phyloP scores from a whole-genome alignment of 1,284 basidiomycete species.

The Fomitopsis pinicola region DNA sequence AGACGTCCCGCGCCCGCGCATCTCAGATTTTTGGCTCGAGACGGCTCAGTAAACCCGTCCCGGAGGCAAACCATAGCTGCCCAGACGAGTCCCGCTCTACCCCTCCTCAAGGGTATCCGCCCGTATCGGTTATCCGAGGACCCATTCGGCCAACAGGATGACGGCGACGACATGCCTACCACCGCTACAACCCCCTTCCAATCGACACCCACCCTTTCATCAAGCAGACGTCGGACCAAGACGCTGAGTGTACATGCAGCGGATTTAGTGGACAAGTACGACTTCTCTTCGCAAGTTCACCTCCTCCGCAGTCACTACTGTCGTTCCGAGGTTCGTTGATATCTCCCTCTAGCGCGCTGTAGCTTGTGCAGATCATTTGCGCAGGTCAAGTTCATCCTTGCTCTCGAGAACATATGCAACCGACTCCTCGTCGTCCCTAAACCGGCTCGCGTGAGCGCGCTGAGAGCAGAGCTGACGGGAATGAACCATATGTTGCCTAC shows the following conservation, averaged over 20 bases:
- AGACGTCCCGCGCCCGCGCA: neutral
- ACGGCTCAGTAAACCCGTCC: constrained; percentile 15
- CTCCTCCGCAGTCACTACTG: constrained; percentile 89
- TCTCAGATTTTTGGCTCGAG: constrained; percentile 1
- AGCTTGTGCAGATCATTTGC: constrained; percentile 6
- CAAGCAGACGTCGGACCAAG: constrained; percentile 40
- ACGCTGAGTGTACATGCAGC: constrained; percentile 40
- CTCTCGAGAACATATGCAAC: constrained; percentile 92
- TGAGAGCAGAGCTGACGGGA: constrained; percentile 93
- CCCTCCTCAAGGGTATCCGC: constrained; percentile 44
- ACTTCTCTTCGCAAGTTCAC: constrained; percentile 60
- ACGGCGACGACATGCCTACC: constrained; percentile 14
- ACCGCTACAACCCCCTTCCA: constrained; percentile 46
- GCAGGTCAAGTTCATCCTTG: constrained; percentile 82
- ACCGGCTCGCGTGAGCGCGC: constrained; percentile 90
- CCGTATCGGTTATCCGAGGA: constrained; percentile 62
- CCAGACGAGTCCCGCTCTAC: constrained; percentile 68
- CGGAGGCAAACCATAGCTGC: constrained; percentile 54
- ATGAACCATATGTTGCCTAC: constrained; percentile 96
- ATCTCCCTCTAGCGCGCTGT: constrained; percentile 10
- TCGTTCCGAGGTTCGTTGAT: constrained; percentile 71
- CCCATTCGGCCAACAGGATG: constrained; percentile 67
- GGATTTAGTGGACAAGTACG: constrained; percentile 67
- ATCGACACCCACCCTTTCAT: constrained; percentile 63
- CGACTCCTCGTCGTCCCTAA: constrained; percentile 90